Evolutionary conservation across 2,329 filamentous ascomycete genomes (phyloP).

Genomic region (Neurospora sp.): DNA sequence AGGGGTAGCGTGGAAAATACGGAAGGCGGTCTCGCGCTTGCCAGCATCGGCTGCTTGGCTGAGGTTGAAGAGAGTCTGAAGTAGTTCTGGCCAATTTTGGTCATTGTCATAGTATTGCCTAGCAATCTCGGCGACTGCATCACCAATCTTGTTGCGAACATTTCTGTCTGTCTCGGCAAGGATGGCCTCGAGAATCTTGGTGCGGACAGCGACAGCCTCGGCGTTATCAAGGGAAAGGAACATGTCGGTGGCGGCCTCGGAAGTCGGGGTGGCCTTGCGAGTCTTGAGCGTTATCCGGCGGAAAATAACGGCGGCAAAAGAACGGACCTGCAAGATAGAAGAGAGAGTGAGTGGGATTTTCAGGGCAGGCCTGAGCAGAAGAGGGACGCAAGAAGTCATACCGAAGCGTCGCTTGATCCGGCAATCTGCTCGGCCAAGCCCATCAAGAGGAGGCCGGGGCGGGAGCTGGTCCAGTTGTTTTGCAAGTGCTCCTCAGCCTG

Average conservation of each 20-base stretch:
- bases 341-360: neutral
- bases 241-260: slow-evolving; percentile 66
- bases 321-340: slow-evolving; percentile 54
- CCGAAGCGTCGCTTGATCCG: slow-evolving; percentile 60
- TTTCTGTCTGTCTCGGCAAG: slow-evolving; percentile 60
- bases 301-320: slow-evolving; percentile 90
- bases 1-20: slow-evolving; percentile 90
- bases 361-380: neutral
- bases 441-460: slow-evolving; percentile 85
- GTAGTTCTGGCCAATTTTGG: slow-evolving; percentile 80
- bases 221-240: slow-evolving; percentile 71
- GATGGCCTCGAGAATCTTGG: slow-evolving; percentile 72
- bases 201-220: slow-evolving; percentile 67
- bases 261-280: slow-evolving; percentile 57
- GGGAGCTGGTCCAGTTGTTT: slow-evolving; percentile 74
- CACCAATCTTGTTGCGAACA: slow-evolving; percentile 90
- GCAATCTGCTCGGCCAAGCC: slow-evolving; percentile 88
- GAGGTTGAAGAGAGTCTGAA: slow-evolving; percentile 76
- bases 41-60: slow-evolving; percentile 77
- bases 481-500: slow-evolving; percentile 86
- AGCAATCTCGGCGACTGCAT: slow-evolving; percentile 92
- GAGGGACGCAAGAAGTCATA: slow-evolving; percentile 29
- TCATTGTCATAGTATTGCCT: slow-evolving; percentile 89
- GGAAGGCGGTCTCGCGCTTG: slow-evolving; percentile 85
- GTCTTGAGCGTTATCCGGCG: slow-evolving; percentile 85